phyloP scores from a whole-genome alignment of 352 stramenopile species.

The Phytophthora palmivora region DNA sequence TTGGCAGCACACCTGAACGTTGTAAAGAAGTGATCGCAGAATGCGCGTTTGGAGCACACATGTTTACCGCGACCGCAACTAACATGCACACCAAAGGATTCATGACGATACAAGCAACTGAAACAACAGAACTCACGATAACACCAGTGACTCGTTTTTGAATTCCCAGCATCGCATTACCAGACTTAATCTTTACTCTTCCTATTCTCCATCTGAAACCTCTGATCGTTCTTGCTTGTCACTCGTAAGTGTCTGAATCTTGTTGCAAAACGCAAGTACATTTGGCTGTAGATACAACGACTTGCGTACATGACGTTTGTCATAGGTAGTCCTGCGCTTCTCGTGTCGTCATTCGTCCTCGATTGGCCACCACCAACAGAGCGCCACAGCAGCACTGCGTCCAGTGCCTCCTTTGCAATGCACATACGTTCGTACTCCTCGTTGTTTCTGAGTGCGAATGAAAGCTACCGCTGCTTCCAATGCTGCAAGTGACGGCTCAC shows the following conservation, averaged over 20 bases:
- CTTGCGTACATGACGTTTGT: conserved; percentile 91
- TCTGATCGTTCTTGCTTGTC: conserved; percentile 14
- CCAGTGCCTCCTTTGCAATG: conserved; percentile 97
- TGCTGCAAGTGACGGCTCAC: conserved; percentile 73
- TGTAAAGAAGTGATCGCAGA: too few species aligned
- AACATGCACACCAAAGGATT: conserved; percentile 49
- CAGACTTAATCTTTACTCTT: conserved; percentile 21
- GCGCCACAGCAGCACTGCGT: conserved; percentile 91
- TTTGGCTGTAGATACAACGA: conserved; percentile 90
- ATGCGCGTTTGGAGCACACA: too few species aligned
- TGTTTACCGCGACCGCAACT: too few species aligned
- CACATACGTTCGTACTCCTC: conserved; percentile 94
- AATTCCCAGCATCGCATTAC: neutral
- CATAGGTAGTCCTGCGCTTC: conserved; percentile 90
- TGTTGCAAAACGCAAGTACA: conserved; percentile 78
- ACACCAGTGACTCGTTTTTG: conserved; percentile 16
- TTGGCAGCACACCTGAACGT: conserved; percentile 30
- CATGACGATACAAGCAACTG: conserved; percentile 25
- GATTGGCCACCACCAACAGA: conserved; percentile 88
- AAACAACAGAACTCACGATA: conserved; percentile 6
- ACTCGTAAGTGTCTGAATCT: conserved; percentile 40
- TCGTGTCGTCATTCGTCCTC: conserved; percentile 71
- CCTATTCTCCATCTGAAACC: conserved; percentile 7
- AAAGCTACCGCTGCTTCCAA: conserved; percentile 87
- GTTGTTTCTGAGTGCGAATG: conserved; percentile 86